Evolutionary conservation across 257 asterid genomes (phyloP).

Genomic region (Solanum pinnatisectum): DNA sequence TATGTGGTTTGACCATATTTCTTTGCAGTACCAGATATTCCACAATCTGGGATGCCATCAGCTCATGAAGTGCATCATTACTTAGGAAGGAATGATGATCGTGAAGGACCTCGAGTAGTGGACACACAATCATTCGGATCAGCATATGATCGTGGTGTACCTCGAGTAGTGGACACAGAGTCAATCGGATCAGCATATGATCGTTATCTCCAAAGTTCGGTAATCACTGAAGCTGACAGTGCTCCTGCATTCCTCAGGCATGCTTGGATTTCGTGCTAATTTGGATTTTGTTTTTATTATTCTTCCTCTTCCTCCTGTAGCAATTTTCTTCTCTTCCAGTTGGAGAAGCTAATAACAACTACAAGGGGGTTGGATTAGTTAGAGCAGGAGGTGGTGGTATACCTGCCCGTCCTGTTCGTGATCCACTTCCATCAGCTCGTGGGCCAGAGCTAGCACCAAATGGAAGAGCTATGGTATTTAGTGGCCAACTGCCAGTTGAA

Average conservation of each 20-base stretch:
- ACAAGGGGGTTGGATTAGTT: conserved; percentile 20
- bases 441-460: conserved; percentile 24
- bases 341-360: conserved; percentile 26
- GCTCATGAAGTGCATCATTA: conserved; percentile 23
- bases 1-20: neutral
- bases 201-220: conserved; percentile 45
- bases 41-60: conserved; percentile 12
- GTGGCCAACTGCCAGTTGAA: conserved; percentile 22
- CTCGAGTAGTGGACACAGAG: conserved; percentile 26
- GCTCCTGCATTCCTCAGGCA: neutral
- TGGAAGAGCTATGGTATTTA: conserved; percentile 24
- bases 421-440: conserved; percentile 17
- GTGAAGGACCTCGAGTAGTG: conserved; percentile 20
- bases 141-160: conserved; percentile 16
- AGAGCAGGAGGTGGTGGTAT: conserved; percentile 18
- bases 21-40: conserved; percentile 9
- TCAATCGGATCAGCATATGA: conserved; percentile 46
- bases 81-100: conserved; percentile 20
- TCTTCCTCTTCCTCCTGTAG: conserved; percentile 13
- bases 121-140: conserved; percentile 20
- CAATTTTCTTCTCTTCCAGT: conserved; percentile 23
- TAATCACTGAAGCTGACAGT: conserved; percentile 8
- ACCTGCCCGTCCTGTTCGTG: conserved; percentile 18
- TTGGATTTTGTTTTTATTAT: neutral
- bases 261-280: conserved; percentile 2